Conservation (phyloP, 2,329 filamentous ascomycete genomes). For the Alternaria consortialis region DNA sequence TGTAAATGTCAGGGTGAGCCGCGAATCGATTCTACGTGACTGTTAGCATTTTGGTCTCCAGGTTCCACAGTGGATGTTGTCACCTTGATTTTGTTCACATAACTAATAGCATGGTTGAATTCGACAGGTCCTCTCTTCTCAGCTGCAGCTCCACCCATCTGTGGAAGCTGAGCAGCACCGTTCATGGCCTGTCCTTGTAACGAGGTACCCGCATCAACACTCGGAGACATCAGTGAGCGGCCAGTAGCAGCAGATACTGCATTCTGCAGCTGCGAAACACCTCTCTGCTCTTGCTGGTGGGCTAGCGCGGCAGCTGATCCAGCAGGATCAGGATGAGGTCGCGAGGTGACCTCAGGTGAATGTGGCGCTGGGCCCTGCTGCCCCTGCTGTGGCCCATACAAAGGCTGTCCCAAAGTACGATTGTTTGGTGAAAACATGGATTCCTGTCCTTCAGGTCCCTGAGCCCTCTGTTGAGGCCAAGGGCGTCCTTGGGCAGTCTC, state of each 20-base stretch:
- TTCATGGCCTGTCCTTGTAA: slow-evolving; percentile 68
- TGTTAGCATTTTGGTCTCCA: slow-evolving; percentile 18
- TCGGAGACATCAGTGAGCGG: slow-evolving; percentile 61
- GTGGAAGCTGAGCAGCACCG: slow-evolving; percentile 67
- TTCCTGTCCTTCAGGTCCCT: slow-evolving; percentile 47
- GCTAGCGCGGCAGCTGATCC: slow-evolving; percentile 56
- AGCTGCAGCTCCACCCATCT: slow-evolving; percentile 59
- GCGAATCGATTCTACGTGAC: slow-evolving; percentile 85
- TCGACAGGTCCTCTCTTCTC: slow-evolving; percentile 95
- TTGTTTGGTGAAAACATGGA: slow-evolving; percentile 56
- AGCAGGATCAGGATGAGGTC: slow-evolving; percentile 48
- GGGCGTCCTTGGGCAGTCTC: slow-evolving; percentile 47
- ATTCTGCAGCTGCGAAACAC: slow-evolving; percentile 71
- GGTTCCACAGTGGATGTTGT: slow-evolving; percentile 33
- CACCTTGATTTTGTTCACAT: slow-evolving; percentile 99
- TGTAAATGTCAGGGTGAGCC: slow-evolving; percentile 97
- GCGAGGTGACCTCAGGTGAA: slow-evolving; percentile 49
- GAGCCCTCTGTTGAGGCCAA: slow-evolving; percentile 50
- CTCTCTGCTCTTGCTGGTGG: slow-evolving; percentile 72
- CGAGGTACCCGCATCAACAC: slow-evolving; percentile 56
- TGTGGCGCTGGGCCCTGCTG: slow-evolving; percentile 44
- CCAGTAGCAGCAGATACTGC: slow-evolving; percentile 68
- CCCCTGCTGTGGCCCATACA: slow-evolving; percentile 49
- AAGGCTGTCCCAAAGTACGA: slow-evolving; percentile 52
- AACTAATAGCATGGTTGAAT: slow-evolving; percentile 99